Evolutionary conservation across 768 basidiomycete genomes (phyloP), one percentile per base, ranked within the genome.

Genomic region (Panellus pusillus): DNA sequence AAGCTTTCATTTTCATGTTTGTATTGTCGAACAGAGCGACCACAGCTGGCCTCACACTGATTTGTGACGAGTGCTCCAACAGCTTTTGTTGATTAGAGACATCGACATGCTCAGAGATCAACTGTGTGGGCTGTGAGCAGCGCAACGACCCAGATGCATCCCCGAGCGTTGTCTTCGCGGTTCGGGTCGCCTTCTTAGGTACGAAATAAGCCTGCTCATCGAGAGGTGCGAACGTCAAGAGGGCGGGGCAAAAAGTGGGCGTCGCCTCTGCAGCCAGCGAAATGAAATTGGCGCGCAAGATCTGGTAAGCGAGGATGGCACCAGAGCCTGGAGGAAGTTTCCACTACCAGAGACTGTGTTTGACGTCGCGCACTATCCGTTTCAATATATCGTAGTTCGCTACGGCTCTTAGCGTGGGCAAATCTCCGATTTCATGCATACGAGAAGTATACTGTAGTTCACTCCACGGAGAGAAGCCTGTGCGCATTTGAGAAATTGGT

Each of bases 401-500:
- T 4, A 82, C 75, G 0, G 79, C 76, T 32, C 93, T 87, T 81
- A 92, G 84, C 59, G 94, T 83, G 6, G 93, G 93, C 31, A 96
- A 73, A 65, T 96, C 93, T 55, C 83, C 90, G 14, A 92, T 89
- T 61, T 95, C 91, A 92, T 27, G 87, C 89, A 67, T 93, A 94
- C n/a, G 83, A 83, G 69, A 96, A 96, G 14, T 92, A 69, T 7
- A n/a, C n/a, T n/a, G n/a, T n/a, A 96, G 67, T 51, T 72, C 72
- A 47, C 78, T 79, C 74, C 77, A 81, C 1, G 78, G 71, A 6
- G 84, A 86, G 27, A 83, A 76, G 52, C 77, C 86, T 78, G 63
- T 32, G 53, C 29, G 39, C 20, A 27, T 40, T 35, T 47, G n/a
- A 29, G 28, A 38, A 24, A 9, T 20, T 7, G 8, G 32, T 11